phyloP scores from a whole-genome alignment of 495 filamentous ascomycete species.

The Elaphomyces granulatus region DNA sequence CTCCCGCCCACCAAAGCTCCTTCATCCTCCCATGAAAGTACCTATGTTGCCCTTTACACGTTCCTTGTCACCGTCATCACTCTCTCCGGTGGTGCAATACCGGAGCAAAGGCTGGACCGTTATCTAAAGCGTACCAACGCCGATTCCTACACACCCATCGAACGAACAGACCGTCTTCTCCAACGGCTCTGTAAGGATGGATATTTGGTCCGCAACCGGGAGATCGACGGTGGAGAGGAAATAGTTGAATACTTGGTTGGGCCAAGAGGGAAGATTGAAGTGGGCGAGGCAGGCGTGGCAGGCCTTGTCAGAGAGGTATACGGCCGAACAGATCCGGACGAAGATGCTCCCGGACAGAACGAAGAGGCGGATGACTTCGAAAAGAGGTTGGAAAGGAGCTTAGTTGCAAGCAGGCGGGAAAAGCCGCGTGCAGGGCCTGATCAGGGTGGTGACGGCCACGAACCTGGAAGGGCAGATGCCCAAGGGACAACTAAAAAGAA shows the following conservation, averaged over 20 bases:
- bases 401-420: not conserved
- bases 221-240: constrained; percentile 57
- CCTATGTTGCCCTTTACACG: constrained; percentile 68
- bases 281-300: constrained; percentile 56
- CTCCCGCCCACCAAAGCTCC: constrained; percentile 53
- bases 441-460: too few relatives aligned
- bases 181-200: constrained; percentile 64
- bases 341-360: constrained; percentile 3
- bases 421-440: too few relatives aligned
- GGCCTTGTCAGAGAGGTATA: constrained; percentile 53
- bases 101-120: constrained; percentile 56
- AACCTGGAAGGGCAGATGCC: too few relatives aligned
- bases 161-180: constrained; percentile 62
- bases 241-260: constrained; percentile 64
- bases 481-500: too few relatives aligned
- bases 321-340: constrained; percentile 13
- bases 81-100: constrained; percentile 53
- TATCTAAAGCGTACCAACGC: constrained; percentile 65
- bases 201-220: constrained; percentile 62
- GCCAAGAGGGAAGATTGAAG: constrained; percentile 73
- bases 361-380: constrained; percentile 2
- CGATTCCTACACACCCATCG: constrained; percentile 56
- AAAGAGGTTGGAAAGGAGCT: constrained; percentile 3
- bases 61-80: constrained; percentile 64
- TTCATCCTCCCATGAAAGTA: constrained; percentile 47